Evolutionary conservation across 495 filamentous ascomycete genomes (phyloP).

Genomic region (Aspergillus saccharolyticus): DNA sequence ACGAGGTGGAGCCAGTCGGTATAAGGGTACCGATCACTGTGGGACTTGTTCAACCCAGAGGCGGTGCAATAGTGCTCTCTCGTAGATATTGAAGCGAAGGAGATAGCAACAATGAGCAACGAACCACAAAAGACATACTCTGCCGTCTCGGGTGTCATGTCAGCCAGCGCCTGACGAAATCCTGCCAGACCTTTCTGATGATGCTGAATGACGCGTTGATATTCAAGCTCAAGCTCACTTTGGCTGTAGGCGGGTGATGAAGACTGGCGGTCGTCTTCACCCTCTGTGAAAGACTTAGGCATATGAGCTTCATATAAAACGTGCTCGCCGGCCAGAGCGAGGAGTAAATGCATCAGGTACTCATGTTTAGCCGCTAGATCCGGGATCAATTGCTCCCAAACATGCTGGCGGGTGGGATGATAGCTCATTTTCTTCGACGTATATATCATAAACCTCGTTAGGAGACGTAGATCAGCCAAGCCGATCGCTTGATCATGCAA

Average conservation of each 20-base stretch:
- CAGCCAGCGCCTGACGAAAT: neutral
- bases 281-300: neutral
- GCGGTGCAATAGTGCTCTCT: neutral
- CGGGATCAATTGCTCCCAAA: conserved; percentile 1
- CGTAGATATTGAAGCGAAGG: neutral
- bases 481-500: neutral
- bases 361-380: neutral
- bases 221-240: neutral
- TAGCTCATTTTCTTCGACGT: neutral
- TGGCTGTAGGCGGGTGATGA: neutral
- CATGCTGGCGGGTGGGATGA: neutral
- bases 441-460: neutral
- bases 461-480: neutral
- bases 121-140: neutral
- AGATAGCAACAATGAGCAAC: neutral
- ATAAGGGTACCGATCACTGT: neutral
- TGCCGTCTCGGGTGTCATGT: neutral
- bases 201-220: neutral
- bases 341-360: conserved; percentile 6
- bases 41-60: neutral
- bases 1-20: conserved; percentile 25
- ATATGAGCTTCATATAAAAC: neutral
- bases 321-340: conserved; percentile 1
- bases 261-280: neutral
- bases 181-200: conserved; percentile 1